Percentiles rank a stretch among this genome's conserved stretches.
Evolutionary conservation across 1,284 basidiomycete genomes (phyloP).

Genomic region (Ustilago shanxiensis): DNA sequence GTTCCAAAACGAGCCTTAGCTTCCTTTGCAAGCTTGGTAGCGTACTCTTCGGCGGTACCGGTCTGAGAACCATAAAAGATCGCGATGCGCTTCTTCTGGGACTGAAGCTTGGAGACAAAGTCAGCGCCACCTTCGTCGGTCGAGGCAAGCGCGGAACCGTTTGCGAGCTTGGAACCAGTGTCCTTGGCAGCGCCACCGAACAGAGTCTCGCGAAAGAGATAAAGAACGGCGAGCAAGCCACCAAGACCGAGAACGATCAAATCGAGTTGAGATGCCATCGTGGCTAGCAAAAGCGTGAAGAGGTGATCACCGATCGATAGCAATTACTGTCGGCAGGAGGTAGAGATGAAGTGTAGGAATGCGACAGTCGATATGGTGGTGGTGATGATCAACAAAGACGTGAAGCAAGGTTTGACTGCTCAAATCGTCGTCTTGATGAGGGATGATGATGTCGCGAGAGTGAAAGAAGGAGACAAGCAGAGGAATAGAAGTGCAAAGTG

Average conservation of each 20-base stretch:
- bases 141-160: constrained; percentile 31
- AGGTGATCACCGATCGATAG: constrained; percentile 1
- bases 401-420: background rate
- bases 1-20: constrained; percentile 69
- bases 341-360: background rate
- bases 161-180: constrained; percentile 53
- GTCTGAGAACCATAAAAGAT: constrained; percentile 70
- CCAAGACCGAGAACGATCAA: constrained; percentile 55
- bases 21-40: constrained; percentile 68
- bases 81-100: constrained; percentile 67
- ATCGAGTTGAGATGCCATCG: constrained; percentile 54
- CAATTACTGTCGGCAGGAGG: background rate
- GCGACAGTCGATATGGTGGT: background rate
- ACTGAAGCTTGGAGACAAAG: constrained; percentile 60
- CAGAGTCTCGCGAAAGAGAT: constrained; percentile 59
- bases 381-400: background rate
- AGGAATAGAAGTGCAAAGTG: background rate
- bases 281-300: constrained; percentile 4
- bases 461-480: background rate
- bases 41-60: constrained; percentile 69
- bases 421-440: background rate
- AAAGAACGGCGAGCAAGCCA: constrained; percentile 57
- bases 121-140: constrained; percentile 40
- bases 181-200: constrained; percentile 47
- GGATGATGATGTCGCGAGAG: background rate